phyloP scores from a whole-genome alignment of 2,329 filamentous ascomycete genomes.

The Aspergillus sp. region DNA sequence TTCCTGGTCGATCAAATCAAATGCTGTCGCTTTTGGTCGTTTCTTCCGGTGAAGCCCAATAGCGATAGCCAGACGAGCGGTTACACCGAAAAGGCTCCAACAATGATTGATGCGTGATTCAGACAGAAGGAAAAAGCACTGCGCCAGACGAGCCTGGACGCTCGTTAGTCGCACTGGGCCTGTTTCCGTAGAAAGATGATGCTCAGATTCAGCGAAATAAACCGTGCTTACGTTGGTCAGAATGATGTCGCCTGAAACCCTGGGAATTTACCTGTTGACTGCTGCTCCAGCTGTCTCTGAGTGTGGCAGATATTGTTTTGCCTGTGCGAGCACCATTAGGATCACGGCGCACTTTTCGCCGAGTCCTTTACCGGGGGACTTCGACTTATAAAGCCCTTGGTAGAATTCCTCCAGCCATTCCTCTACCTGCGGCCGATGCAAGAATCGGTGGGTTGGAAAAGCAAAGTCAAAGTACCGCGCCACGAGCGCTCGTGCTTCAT shows the following conservation, averaged over 20 bases:
- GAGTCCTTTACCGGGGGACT: constrained; percentile 3
- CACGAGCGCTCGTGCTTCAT: constrained; percentile 9
- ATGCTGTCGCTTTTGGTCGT: constrained; percentile 7
- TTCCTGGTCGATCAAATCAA: constrained; percentile 15
- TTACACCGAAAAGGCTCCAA: constrained; percentile 34
- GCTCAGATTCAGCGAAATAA: constrained; percentile 25
- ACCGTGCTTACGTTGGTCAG: constrained; percentile 8
- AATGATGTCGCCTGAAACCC: neutral
- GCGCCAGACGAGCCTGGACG: constrained; percentile 41
- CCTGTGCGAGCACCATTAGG: constrained; percentile 55
- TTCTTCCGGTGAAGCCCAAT: constrained; percentile 28
- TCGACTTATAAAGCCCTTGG: neutral
- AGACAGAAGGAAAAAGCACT: constrained; percentile 34
- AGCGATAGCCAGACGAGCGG: constrained; percentile 30
- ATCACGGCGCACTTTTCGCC: constrained; percentile 43
- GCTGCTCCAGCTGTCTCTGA: constrained; percentile 13
- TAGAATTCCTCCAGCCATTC: constrained; percentile 18
- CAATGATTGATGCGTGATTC: constrained; percentile 35
- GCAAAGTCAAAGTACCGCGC: constrained; percentile 20
- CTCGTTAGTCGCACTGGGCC: constrained; percentile 31
- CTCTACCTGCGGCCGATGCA: constrained; percentile 15
- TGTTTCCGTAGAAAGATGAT: constrained; percentile 31
- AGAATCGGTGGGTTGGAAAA: constrained; percentile 19
- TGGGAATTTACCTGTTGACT: neutral
- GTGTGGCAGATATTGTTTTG: constrained; percentile 41